Evolutionary conservation across 192 early-diverging fungal species (phyloP).

Genomic region (Linnemannia hyalina): DNA sequence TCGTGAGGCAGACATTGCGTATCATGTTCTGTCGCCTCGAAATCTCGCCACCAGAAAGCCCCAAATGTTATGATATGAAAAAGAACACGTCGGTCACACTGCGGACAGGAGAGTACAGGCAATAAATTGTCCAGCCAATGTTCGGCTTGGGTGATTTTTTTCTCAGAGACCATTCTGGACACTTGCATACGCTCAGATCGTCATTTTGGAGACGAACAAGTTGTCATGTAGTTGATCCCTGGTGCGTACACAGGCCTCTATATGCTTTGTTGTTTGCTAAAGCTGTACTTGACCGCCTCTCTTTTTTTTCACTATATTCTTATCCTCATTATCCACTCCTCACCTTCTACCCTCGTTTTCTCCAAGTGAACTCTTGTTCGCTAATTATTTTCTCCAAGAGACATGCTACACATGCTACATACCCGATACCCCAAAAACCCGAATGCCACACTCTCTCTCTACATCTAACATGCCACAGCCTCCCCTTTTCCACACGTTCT

Average conservation of each 20-base stretch:
- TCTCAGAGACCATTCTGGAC: too few species aligned
- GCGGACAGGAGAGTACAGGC: too few species aligned
- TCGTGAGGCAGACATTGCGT: not conserved
- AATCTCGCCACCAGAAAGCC: not conserved
- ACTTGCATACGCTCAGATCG: too few species aligned
- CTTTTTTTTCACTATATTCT: not conserved
- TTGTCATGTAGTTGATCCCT: too few species aligned
- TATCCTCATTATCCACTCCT: not conserved
- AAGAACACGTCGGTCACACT: too few species aligned
- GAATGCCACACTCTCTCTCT: not conserved
- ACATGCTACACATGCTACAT: not conserved
- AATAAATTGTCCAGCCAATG: too few species aligned
- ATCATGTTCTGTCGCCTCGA: not conserved
- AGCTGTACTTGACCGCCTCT: too few species aligned
- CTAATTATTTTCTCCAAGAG: not conserved
- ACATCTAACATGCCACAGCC: not conserved
- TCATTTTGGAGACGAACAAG: too few species aligned
- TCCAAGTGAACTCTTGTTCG: not conserved
- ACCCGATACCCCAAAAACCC: not conserved
- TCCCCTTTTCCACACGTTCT: constrained; percentile 2
- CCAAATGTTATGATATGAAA: too few species aligned
- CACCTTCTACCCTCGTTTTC: not conserved
- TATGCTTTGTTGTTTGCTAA: too few species aligned
- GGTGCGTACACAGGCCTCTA: too few species aligned
- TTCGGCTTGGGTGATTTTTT: too few species aligned